phyloP scores from a whole-genome alignment of 1,284 basidiomycete genomes.

The Cerioporus squamosus region DNA sequence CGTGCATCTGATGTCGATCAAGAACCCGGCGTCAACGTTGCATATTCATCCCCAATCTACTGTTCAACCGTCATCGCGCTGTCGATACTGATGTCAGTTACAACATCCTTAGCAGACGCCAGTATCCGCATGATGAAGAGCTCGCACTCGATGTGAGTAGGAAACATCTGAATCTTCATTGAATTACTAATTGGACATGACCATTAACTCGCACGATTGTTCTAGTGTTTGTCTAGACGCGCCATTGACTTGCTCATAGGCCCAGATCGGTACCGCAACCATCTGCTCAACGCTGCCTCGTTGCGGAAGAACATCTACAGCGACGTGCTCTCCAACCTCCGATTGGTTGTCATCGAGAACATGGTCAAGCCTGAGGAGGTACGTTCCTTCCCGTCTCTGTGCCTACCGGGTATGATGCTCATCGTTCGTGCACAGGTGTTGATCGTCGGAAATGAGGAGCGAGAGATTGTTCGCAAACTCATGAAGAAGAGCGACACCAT shows the following conservation, averaged over 20 bases:
- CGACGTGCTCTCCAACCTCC: constrained; percentile 93
- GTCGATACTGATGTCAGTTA: no score
- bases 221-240: no score
- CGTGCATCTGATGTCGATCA: no score
- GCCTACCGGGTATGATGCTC: not conserved
- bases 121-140: no score
- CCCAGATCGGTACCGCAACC: constrained; percentile 80
- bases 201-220: no score
- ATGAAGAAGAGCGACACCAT: constrained; percentile 99
- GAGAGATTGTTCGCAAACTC: constrained; percentile 99
- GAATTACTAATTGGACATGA: no score
- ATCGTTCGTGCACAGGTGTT: constrained; percentile 67
- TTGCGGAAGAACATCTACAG: constrained; percentile 94
- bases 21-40: no score
- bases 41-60: no score
- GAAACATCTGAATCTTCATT: no score
- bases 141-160: no score
- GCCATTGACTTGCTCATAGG: constrained; percentile 91
- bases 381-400: constrained; percentile 28
- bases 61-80: no score
- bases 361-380: constrained; percentile 99
- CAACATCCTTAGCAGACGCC: no score
- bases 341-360: constrained; percentile 96
- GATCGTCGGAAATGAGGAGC: constrained; percentile 99
- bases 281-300: constrained; percentile 76